Evolutionary conservation across 495 filamentous ascomycete species (phyloP), one percentile per base, ranked within the genome.

Genomic region (Thermothielavioides terrestris): DNA sequence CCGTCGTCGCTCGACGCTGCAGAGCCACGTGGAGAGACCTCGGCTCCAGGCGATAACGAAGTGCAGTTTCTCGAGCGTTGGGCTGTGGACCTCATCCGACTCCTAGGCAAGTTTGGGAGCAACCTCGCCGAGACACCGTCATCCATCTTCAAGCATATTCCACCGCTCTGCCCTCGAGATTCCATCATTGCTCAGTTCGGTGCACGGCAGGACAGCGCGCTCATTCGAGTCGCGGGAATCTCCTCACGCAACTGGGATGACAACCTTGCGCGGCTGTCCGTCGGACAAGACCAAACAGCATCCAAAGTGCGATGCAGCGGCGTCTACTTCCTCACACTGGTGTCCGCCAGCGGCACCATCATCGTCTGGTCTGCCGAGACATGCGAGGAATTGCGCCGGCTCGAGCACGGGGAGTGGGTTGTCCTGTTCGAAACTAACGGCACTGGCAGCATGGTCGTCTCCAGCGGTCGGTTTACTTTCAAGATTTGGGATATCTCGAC

Each of bases 401-500:
- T 42, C 8, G 39, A 42, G n/a, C 39, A 42, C 23, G 39, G 21
- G 14, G 39, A 42, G 14, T 42, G 39, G 39, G 39, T 42, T n/a
- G 14, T 28, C 25, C 23, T 42, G 23, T 42, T 42, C 25, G 39
- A 42, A 18, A 42, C 25, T 5, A 42, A 42, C 14, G n/a, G 12
- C 2, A 42, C 39, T 4, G 39, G 39, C 15, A 42, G 25, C 39
- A 9, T n/a, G 4, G 39, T 42, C 3, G 39, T n/a, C 27, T 17
- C 39, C 23, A 42, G 39, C 23, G 39, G 39, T 18, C 39, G 39
- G 9, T 18, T 28, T 17, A 42, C 39, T 25, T 42, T 42, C 21
- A 42, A 42, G 39, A 42, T 42, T 8, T 42, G 39, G 39, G 39
- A 42, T 42, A 42, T 42, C n/a, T 42, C 39, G 3, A 15, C 39